Percentiles rank a stretch among this genome's conserved stretches.
Conservation (phyloP, 1,284 basidiomycete species). For the Acaromyces ingoldii region DNA sequence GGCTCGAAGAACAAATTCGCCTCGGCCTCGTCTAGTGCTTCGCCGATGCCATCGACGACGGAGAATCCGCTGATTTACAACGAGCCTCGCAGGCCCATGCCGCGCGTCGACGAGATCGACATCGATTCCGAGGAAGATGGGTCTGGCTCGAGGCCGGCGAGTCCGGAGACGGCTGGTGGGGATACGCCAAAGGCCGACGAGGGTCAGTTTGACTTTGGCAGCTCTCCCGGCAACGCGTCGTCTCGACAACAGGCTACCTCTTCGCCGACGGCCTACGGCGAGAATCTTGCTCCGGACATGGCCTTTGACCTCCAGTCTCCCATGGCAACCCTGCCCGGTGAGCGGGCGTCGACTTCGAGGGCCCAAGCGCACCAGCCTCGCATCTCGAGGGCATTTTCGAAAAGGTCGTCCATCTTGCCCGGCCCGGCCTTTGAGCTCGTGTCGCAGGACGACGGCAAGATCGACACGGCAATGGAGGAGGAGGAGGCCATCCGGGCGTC, state of each 20-base stretch:
- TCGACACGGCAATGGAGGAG: neutral
- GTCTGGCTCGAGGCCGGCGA: neutral
- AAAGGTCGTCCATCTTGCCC: conserved; percentile 36
- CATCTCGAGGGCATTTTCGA: conserved; percentile 35
- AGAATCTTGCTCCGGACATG: conserved; percentile 30
- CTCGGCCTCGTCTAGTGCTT: neutral
- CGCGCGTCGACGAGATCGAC: conserved; percentile 18
- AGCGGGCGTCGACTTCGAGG: neutral
- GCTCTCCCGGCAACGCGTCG: neutral
- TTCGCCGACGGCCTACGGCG: neutral
- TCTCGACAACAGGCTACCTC: neutral
- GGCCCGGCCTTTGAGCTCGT: conserved; percentile 38
- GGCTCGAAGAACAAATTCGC: neutral
- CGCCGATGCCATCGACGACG: neutral
- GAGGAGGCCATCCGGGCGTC: neutral
- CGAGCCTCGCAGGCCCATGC: conserved; percentile 9
- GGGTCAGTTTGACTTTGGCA: conserved; percentile 8
- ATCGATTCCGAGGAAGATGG: conserved; percentile 26
- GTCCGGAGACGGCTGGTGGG: neutral
- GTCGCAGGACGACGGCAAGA: conserved; percentile 8
- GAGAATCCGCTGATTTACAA: conserved; percentile 14
- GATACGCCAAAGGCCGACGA: conserved; percentile 2
- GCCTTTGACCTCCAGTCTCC: conserved; percentile 41
- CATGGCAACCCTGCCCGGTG: neutral
- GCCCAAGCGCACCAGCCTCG: conserved; percentile 16